Evolutionary conservation across 345 rosid genomes (phyloP).

Genomic region (Psidium guajava): DNA sequence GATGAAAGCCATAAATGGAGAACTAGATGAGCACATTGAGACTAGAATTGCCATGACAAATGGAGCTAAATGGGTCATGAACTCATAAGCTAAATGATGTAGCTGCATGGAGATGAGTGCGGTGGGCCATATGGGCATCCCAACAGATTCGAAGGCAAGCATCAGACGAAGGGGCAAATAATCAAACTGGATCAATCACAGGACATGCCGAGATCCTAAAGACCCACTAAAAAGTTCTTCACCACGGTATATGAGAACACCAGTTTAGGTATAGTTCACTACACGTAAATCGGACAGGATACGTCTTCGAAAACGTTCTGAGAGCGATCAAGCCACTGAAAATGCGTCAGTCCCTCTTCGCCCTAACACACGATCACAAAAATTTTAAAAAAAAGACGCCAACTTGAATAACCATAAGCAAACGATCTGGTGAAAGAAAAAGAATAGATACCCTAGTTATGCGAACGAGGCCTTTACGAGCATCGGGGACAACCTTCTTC

Average conservation of each 20-base stretch:
- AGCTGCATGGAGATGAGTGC: not conserved
- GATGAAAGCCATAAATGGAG: not conserved
- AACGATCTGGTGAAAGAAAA: not conserved
- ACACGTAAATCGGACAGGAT: conserved; percentile 24
- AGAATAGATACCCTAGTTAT: conserved; percentile 42
- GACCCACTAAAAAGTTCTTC: not conserved
- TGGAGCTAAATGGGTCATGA: not conserved
- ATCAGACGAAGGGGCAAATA: not conserved
- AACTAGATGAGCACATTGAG: not conserved
- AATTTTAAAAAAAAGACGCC: not conserved
- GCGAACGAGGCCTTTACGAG: conserved; percentile 86
- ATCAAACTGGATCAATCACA: not conserved
- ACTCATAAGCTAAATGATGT: not conserved
- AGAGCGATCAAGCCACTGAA: conserved; percentile 89
- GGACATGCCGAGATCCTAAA: not conserved
- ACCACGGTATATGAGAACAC: not conserved
- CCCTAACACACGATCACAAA: conserved; percentile 26
- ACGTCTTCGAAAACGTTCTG: conserved; percentile 70
- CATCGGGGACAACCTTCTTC: conserved; percentile 73
- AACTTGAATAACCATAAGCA: not conserved
- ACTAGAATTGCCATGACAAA: not conserved
- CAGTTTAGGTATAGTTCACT: not conserved
- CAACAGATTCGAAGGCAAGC: not conserved
- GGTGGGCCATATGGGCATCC: not conserved
- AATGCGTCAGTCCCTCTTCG: conserved; percentile 82